A percentile compares a stretch with the other conserved stretches of the same genome.
Conservation (phyloP, 768 basidiomycete species). For the Boletus subparvulus region DNA sequence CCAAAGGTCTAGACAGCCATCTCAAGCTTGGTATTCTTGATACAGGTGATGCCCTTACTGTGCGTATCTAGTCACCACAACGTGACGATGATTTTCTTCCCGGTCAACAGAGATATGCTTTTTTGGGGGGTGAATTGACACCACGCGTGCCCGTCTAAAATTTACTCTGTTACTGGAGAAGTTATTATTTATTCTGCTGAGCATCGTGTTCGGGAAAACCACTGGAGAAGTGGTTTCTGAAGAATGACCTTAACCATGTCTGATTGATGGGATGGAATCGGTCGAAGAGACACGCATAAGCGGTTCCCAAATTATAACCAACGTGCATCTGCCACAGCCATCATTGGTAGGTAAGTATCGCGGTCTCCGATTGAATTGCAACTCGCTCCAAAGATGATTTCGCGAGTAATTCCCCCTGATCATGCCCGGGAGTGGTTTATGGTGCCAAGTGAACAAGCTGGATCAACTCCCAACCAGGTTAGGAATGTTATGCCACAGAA, state of each 20-base stretch:
- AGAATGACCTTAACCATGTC: too few relatives aligned
- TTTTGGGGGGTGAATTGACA: not conserved
- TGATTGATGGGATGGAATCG: not conserved
- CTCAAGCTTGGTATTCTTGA: not conserved
- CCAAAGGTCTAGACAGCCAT: too few relatives aligned
- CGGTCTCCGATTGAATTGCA: not conserved
- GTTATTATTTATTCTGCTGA: too few relatives aligned
- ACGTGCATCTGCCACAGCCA: not conserved
- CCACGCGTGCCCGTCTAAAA: too few relatives aligned
- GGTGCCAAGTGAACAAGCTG: too few relatives aligned
- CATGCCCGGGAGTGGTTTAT: not conserved
- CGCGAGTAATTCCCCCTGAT: not conserved
- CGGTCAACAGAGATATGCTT: too few relatives aligned
- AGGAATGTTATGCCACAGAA: too few relatives aligned
- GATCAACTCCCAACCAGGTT: too few relatives aligned
- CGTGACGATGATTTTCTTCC: too few relatives aligned
- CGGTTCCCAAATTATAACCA: not conserved
- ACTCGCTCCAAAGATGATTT: not conserved
- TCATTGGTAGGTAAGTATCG: not conserved
- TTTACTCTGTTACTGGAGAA: too few relatives aligned
- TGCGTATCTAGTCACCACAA: not conserved
- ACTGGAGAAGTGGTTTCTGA: too few relatives aligned
- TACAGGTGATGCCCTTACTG: not conserved
- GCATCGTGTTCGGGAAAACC: too few relatives aligned
- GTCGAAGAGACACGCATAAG: not conserved